A percentile compares a stretch with the other conserved stretches of the same genome.
Evolutionary conservation across 2,329 filamentous ascomycete genomes (phyloP).

Genomic region (Rhytidhysteron rufulum): DNA sequence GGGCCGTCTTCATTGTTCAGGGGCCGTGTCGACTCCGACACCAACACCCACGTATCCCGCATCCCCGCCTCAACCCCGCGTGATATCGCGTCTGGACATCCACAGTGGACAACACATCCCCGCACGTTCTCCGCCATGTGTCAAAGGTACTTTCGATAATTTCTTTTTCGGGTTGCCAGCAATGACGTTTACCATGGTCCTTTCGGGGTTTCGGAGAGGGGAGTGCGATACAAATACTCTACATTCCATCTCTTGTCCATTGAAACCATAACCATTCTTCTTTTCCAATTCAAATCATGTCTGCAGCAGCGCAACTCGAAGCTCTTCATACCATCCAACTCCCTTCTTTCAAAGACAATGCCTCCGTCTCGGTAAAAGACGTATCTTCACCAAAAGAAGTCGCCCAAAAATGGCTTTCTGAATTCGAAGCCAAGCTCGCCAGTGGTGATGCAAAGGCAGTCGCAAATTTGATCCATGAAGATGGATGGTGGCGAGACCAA

Average conservation of each 20-base stretch:
- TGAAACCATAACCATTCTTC: not conserved
- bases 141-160: not conserved
- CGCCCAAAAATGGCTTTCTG: constrained; percentile 25
- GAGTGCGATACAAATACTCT: not conserved
- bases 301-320: not conserved
- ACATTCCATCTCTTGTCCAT: not conserved
- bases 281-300: not conserved
- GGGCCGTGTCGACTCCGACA: no score
- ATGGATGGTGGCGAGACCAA: constrained; percentile 58
- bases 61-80: not conserved
- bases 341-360: not conserved
- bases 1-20: no score
- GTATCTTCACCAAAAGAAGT: constrained; percentile 13
- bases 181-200: not conserved
- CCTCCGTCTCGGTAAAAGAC: not conserved
- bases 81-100: not conserved
- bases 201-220: not conserved
- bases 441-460: constrained; percentile 14
- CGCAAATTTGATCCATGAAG: constrained; percentile 37
- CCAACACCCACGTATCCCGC: not conserved
- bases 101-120: not conserved
- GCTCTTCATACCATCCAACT: not conserved
- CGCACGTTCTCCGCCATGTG: not conserved
- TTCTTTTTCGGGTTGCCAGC: not conserved
- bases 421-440: constrained; percentile 19